These are phyloP conservation scores for Hemileccinum impolitum DNA, from an alignment of 768 basidiomycete genomes.

Conservation along the genomic window DNA sequence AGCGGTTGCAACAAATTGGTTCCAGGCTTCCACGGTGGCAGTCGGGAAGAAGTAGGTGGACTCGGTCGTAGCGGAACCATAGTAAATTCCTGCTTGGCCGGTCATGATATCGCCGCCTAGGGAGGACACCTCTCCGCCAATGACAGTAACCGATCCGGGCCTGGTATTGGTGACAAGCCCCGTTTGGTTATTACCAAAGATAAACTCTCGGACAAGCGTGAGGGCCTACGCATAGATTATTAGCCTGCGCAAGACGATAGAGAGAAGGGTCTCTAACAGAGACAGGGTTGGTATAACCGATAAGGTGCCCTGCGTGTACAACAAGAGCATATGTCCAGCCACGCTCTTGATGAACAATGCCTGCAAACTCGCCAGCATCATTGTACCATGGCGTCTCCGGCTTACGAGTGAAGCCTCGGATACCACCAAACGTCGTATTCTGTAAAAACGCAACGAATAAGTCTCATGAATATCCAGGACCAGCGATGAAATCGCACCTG, in stretches of 20 bases:
- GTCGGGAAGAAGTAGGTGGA: conserved; percentile 55
- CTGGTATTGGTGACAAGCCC: conserved; percentile 45
- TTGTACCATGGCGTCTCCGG: conserved; percentile 69
- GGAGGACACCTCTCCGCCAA: conserved; percentile 50
- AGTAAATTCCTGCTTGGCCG: conserved; percentile 54
- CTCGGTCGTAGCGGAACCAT: conserved; percentile 46
- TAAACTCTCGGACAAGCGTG: conserved; percentile 61
- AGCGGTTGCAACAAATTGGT: conserved; percentile 44
- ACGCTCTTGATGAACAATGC: conserved; percentile 73
- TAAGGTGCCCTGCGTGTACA: conserved; percentile 38
- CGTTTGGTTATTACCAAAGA: conserved; percentile 58
- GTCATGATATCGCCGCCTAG: conserved; percentile 47
- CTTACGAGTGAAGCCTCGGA: conserved; percentile 66
- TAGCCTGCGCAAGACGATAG: neutral
- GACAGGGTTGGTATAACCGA: conserved; percentile 35
- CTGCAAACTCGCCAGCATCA: conserved; percentile 55
- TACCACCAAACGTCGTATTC: conserved; percentile 80
- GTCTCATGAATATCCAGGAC: neutral
- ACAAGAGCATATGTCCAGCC: conserved; percentile 47
- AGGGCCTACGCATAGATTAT: conserved; percentile 42
- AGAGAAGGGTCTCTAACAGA: conserved; percentile 39
- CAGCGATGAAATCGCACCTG: conserved; percentile 37
- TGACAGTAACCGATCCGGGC: conserved; percentile 28
- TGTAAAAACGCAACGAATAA: conserved; percentile 21
- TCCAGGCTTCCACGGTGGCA: conserved; percentile 56